phyloP scores from a whole-genome alignment of 208 protist species.

The Crithidia acanthocephali region DNA sequence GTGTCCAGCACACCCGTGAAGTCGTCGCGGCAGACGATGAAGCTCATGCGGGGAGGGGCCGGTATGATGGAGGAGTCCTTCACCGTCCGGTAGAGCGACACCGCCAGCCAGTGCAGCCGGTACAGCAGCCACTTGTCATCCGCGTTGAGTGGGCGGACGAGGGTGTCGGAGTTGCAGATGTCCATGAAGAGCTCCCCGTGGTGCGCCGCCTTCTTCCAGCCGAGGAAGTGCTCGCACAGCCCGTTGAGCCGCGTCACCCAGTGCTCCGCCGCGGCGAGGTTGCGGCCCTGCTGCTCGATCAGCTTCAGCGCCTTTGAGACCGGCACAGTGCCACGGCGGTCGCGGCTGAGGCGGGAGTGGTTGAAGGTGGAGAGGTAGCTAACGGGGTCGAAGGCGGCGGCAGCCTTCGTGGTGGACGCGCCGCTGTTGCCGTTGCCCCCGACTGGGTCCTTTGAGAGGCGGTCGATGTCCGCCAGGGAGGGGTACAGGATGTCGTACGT shows the following conservation, averaged over 20 bases:
- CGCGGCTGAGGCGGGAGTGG: constrained; percentile 16
- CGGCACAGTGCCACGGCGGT: constrained; percentile 14
- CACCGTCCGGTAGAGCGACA: constrained; percentile 45
- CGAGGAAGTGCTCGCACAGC: constrained; percentile 53
- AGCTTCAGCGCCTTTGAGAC: constrained; percentile 25
- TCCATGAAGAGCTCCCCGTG: constrained; percentile 36
- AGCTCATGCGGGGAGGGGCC: constrained; percentile 50
- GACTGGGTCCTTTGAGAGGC: neutral
- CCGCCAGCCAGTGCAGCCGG: constrained; percentile 57
- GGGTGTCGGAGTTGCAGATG: constrained; percentile 26
- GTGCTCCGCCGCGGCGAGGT: constrained; percentile 32
- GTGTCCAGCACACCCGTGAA: constrained; percentile 14
- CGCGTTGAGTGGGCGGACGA: constrained; percentile 37
- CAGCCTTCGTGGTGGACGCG: too few relatives aligned
- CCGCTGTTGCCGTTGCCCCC: neutral
- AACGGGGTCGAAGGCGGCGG: constrained; percentile 1
- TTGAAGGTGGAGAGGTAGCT: constrained; percentile 26
- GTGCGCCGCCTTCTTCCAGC: constrained; percentile 36
- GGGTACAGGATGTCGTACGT: constrained; percentile 43
- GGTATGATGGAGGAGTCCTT: constrained; percentile 49
- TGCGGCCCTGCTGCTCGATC: constrained; percentile 39
- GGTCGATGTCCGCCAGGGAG: constrained; percentile 42
- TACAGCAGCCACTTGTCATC: constrained; percentile 46
- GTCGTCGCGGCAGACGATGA: constrained; percentile 38
- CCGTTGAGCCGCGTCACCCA: constrained; percentile 45